Base-by-base conservation (phyloP, 305 asterid species). In the Fraxinus velutina region DNA sequence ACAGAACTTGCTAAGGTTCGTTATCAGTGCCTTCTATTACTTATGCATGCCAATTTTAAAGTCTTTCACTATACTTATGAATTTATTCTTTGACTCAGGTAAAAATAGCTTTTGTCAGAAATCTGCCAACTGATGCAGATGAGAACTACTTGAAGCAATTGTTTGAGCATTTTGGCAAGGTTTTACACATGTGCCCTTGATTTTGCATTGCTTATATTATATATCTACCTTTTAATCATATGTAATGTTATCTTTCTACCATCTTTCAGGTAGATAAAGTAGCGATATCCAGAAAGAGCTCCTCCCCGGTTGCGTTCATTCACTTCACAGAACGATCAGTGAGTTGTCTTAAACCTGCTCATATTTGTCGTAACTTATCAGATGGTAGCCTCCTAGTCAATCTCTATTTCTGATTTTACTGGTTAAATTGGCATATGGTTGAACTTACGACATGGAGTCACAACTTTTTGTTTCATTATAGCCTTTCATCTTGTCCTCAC, bases 91-190 rank as follows among this genome's bases (percentile, higher is more conserved):
- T 84, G 81, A 44, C 83, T 82, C 97, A 95, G 99, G 87, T 95
- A 57, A 95, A 88, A 88, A 81, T 91, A 83, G 99, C 98, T 9
- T 95, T 93, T 86, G 91, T 93, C 80, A 88, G 94, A 87, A 87
- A 90, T 80, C 86, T 95, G 83, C 98, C 99, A 2, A n/a, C 80
- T 22, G 88, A 86, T 89, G 91, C 91, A 44, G 97, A 92, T 80
- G 99, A 95, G 85, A 89, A 85, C 82, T 91, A 90, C 89, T 83
- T 92, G 90, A 90, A 85, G 87, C 90, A 88, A 75, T 81, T 92
- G 81, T 95, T 95, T 87, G 92, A 90, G 88, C 96, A 93, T 79
- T 93, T 86, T 80, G 99, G 99, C 87, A 87, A 91, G 96, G 99
- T 95, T 78, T 79, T 76, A 70, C 57, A 81, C 70, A 77, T 81